phyloP scores from a whole-genome alignment of 371 early-diverging fungal genomes.

The Mortierella sp. region DNA sequence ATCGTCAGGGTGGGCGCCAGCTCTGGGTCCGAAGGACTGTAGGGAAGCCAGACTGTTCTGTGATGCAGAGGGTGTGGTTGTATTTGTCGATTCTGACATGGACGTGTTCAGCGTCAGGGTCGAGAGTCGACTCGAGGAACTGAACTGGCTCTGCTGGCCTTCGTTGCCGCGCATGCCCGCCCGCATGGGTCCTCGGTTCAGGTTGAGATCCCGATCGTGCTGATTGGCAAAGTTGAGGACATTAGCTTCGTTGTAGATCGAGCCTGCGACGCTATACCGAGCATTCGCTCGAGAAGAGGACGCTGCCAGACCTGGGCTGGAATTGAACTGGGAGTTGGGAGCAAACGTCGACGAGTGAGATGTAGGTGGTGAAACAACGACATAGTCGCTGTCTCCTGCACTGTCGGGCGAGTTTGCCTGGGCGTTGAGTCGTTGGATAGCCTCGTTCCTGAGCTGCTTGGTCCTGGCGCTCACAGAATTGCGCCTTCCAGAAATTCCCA shows the following conservation, averaged over 20 bases:
- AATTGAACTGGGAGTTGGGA: background rate
- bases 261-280: slow-evolving; percentile 34
- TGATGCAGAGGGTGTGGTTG: slow-evolving; percentile 39
- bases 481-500: slow-evolving; percentile 37
- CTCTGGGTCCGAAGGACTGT: slow-evolving; percentile 22
- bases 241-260: slow-evolving; percentile 21
- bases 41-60: slow-evolving; percentile 44
- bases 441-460: slow-evolving; percentile 49
- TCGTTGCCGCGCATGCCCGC: slow-evolving; percentile 1
- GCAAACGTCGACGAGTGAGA: slow-evolving; percentile 4
- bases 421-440: slow-evolving; percentile 47
- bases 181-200: slow-evolving; percentile 14
- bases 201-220: slow-evolving; percentile 3
- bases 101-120: slow-evolving; percentile 24
- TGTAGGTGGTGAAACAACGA: background rate
- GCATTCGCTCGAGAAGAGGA: slow-evolving; percentile 12
- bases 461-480: slow-evolving; percentile 35
- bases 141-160: slow-evolving; percentile 33
- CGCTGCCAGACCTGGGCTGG: slow-evolving; percentile 14
- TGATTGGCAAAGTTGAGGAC: slow-evolving; percentile 4
- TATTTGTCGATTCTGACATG: slow-evolving; percentile 23
- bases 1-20: slow-evolving; percentile 22
- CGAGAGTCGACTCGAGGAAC: slow-evolving; percentile 30
- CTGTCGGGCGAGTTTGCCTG: slow-evolving; percentile 28
- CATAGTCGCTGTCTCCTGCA: background rate